Conservation (phyloP, 2,329 filamentous ascomycete species). For the Aspergillus ruber region DNA sequence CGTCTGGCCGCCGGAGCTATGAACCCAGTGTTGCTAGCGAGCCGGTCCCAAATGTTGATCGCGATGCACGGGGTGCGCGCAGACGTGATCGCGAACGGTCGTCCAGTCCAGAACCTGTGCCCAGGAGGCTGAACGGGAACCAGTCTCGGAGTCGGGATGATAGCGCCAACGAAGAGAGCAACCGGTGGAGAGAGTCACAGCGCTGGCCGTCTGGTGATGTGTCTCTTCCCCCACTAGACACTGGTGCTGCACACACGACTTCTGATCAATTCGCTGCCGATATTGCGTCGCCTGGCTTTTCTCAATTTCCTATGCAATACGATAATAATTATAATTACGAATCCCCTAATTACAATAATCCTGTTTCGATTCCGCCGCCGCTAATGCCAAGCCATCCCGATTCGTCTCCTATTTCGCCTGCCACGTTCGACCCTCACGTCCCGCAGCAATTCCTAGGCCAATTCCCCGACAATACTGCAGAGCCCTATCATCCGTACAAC, state of each 20-base stretch:
- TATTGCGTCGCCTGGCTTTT: conserved; percentile 24
- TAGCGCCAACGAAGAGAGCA: conserved; percentile 2
- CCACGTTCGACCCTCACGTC: conserved; percentile 42
- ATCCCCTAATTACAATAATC: not conserved
- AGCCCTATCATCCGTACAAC: conserved; percentile 41
- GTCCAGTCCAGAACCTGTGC: conserved; percentile 22
- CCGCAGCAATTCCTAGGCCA: conserved; percentile 56
- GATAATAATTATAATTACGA: conserved; percentile 7
- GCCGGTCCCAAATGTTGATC: conserved; percentile 23
- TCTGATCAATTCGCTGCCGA: conserved; percentile 25
- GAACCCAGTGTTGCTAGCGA: conserved; percentile 22
- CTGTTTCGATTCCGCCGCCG: conserved; percentile 7
- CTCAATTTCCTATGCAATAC: conserved; percentile 29
- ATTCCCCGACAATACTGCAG: conserved; percentile 41
- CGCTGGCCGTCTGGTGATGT: conserved; percentile 25
- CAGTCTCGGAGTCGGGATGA: conserved; percentile 15
- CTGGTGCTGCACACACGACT: conserved; percentile 17
- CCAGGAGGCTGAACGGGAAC: conserved; percentile 15
- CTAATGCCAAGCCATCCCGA: conserved; percentile 16
- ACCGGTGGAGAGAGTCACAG: conserved; percentile 18
- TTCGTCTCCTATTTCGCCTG: conserved; percentile 10
- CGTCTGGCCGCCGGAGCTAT: conserved; percentile 20
- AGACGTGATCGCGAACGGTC: conserved; percentile 22
- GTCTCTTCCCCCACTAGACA: conserved; percentile 15
- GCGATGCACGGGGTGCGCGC: conserved; percentile 10